Percentiles rank a stretch among this genome's conserved stretches.
Evolutionary conservation across 768 basidiomycete species (phyloP).

Genomic region (Rhodotorula sphaerocarpa): DNA sequence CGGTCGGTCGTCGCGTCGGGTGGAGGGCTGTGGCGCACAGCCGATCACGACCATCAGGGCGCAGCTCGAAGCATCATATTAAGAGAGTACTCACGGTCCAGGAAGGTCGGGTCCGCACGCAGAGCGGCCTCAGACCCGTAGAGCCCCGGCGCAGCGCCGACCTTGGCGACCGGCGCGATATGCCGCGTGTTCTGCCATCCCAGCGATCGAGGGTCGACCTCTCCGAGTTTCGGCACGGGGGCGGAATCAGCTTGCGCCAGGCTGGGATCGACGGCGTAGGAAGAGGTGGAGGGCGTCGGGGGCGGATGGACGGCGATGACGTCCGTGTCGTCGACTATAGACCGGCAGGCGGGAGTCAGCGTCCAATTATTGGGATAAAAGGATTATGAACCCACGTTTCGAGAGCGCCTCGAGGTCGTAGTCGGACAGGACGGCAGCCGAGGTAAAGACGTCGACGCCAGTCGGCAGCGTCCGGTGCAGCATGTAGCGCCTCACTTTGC

Average conservation of each 20-base stretch:
- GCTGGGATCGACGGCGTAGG: not conserved
- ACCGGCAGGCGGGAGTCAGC: not conserved
- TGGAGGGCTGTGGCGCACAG: not conserved
- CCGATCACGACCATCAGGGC: too few relatives aligned
- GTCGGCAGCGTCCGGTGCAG: conserved; percentile 18
- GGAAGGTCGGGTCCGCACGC: not conserved
- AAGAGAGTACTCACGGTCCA: conserved; percentile 4
- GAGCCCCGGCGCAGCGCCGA: not conserved
- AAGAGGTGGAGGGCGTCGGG: not conserved
- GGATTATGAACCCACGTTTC: not conserved
- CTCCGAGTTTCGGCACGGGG: not conserved
- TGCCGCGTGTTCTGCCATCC: not conserved
- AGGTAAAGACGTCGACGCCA: conserved; percentile 25
- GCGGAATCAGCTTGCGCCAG: not conserved
- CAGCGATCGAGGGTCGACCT: not conserved
- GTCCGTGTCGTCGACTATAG: conserved; percentile 18
- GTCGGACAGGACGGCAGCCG: conserved; percentile 11
- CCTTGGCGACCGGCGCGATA: not conserved
- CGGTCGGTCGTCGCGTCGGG: not conserved
- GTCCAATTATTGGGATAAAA: too few relatives aligned
- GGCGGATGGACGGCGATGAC: conserved; percentile 20
- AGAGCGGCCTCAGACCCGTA: not conserved
- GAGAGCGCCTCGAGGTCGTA: conserved; percentile 7
- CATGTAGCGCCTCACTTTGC: conserved; percentile 10
- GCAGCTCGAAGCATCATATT: too few relatives aligned